phyloP scores from a whole-genome alignment of 257 asterid genomes.

The Misopates orontium region DNA sequence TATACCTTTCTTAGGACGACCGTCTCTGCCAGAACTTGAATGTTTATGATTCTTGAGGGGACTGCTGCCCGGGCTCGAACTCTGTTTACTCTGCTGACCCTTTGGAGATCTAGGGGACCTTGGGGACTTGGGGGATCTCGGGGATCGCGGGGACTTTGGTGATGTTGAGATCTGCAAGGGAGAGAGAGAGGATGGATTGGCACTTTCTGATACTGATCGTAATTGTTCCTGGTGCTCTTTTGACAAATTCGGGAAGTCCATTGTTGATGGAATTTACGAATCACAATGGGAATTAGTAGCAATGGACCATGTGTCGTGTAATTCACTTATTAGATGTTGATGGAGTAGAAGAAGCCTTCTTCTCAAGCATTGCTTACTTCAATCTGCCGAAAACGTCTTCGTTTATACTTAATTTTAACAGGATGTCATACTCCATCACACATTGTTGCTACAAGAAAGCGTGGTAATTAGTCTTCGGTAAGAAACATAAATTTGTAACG shows the following conservation, averaged over 20 bases:
- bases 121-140: constrained; percentile 48
- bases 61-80: constrained; percentile 46
- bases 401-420: not conserved
- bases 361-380: constrained; percentile 12
- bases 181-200: constrained; percentile 51
- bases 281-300: not conserved
- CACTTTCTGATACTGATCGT: constrained; percentile 52
- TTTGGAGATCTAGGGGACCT: constrained; percentile 46
- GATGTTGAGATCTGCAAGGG: constrained; percentile 43
- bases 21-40: constrained; percentile 50
- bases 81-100: constrained; percentile 30
- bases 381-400: constrained; percentile 12
- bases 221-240: constrained; percentile 63
- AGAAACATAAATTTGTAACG: constrained; percentile 14
- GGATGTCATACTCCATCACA: constrained; percentile 19
- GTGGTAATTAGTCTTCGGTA: not conserved
- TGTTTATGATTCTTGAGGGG: constrained; percentile 55
- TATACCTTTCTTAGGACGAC: constrained; percentile 79
- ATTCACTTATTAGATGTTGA: not conserved
- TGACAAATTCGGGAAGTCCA: constrained; percentile 54
- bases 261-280: constrained; percentile 21
- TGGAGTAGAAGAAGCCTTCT: not conserved
- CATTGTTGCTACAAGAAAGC: not conserved
- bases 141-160: constrained; percentile 58
- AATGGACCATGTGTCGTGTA: not conserved